Base-by-base conservation (phyloP, 1,139 yeast species). In the Diutina siamensis region DNA sequence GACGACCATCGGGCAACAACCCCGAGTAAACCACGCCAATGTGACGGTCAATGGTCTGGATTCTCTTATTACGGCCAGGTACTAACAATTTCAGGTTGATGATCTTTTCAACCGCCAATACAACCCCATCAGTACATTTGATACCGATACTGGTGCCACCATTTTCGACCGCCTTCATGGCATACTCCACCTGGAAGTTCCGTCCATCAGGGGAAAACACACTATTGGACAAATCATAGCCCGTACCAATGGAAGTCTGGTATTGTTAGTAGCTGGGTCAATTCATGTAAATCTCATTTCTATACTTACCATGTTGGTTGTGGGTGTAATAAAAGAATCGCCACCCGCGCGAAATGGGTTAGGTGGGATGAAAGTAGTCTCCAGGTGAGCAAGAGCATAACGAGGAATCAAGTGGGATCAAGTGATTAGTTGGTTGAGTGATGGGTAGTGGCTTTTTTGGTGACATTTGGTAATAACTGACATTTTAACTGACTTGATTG, bases 151-250 rank as follows among this genome's bases (percentile, higher is more conserved):
- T 82, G 0, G 98, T 92, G 13, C 97, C 94, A 41, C 96, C 97
- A 59, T 88, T 89, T 63, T 94, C 98, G 7, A 92, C 97, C 1
- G 98, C 98, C 63, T 94, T 94, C 61, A 84, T 75, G 40, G 99
- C 99, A 58, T 94, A 94, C 65, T 94, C 98, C 21, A 92, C 98
- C 66, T 94, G 99, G 68, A 94, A 94, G 65, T 89, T 92, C 67
- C 98, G 79, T 46, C 99, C 99, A 63, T 94, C 98, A 54, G 74
- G 75, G 44, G 75, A 70, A 63, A 84, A 84, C 50, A 88, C 95
- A 68, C 94, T 83, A 69, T 89, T 89, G 44, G 96, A 86, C 61
- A 89, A 78, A 71, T 89, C 97, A 76, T 89, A 89, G 34, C 97
- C 97, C 31, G 97, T 89, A 57, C 97, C 97, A 59, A 89, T 88